phyloP scores from a whole-genome alignment of 805 yeast species.

The Yarrowia divulgata region DNA sequence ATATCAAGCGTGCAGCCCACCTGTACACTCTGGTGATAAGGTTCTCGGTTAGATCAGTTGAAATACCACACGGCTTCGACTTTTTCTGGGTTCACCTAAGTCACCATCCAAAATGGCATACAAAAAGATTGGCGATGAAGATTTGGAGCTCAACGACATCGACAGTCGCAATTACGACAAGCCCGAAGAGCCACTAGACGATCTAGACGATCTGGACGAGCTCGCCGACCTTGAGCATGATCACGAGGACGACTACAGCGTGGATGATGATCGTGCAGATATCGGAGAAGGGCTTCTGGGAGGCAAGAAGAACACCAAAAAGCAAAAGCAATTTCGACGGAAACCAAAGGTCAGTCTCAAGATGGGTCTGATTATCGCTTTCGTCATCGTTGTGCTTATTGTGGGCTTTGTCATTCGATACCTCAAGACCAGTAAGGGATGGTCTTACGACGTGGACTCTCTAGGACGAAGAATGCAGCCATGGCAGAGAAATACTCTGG shows the following conservation, averaged over 20 bases:
- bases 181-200: not conserved
- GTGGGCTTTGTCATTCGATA: slow-evolving; percentile 16
- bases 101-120: not conserved
- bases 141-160: slow-evolving; percentile 22
- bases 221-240: slow-evolving; percentile 12
- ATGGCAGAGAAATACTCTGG: slow-evolving; percentile 48
- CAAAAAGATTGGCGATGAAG: slow-evolving; percentile 6
- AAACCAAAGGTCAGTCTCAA: slow-evolving; percentile 23
- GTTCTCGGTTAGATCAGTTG: slow-evolving; percentile 38
- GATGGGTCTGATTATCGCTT: slow-evolving; percentile 1
- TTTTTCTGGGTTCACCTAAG: not conserved
- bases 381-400: slow-evolving; percentile 5
- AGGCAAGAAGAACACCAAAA: slow-evolving; percentile 4
- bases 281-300: slow-evolving; percentile 32
- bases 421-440: slow-evolving; percentile 10
- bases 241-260: slow-evolving; percentile 28
- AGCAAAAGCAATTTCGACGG: slow-evolving; percentile 8
- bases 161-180: slow-evolving; percentile 4
- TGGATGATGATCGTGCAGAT: slow-evolving; percentile 23
- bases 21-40: slow-evolving; percentile 15
- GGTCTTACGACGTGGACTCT: slow-evolving; percentile 14
- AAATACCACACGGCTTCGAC: slow-evolving; percentile 29
- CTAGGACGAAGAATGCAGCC: slow-evolving; percentile 40
- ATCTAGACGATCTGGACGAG: slow-evolving; percentile 7
- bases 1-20: not conserved